A percentile compares a stretch with the other conserved stretches of the same genome.
Conservation (phyloP, 345 rosid species). For the Geranium brycei region DNA sequence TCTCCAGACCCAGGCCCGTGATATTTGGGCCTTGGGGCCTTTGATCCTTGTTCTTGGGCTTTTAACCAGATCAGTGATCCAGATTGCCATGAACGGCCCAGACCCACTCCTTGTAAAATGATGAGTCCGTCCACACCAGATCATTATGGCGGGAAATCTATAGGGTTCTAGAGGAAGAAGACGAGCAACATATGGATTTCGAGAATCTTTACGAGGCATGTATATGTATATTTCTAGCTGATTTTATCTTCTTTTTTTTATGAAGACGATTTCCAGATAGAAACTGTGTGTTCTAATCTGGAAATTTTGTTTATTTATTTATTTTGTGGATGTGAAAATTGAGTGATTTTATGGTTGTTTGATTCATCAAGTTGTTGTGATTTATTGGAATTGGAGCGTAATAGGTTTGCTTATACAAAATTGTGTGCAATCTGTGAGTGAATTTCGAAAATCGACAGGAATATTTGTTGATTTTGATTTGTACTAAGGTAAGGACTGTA, state of each 20-base stretch:
- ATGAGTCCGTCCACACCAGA: too few relatives aligned
- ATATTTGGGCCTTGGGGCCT: too few relatives aligned
- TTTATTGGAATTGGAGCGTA: too few relatives aligned
- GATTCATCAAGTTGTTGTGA: too few relatives aligned
- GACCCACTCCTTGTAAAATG: too few relatives aligned
- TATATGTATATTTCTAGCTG: slow-evolving; percentile 8
- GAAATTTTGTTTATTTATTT: background rate
- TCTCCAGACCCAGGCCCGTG: too few relatives aligned
- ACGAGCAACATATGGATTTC: slow-evolving; percentile 14
- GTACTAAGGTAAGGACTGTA: background rate
- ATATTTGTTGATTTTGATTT: background rate
- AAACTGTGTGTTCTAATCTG: background rate
- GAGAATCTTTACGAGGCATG: slow-evolving; percentile 54
- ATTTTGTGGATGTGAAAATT: background rate
- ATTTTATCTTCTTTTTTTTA: too few relatives aligned
- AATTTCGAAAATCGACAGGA: background rate
- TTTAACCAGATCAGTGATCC: too few relatives aligned
- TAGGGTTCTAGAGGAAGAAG: slow-evolving; percentile 24
- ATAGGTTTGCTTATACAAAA: background rate
- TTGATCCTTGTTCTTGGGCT: too few relatives aligned
- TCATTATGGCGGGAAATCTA: slow-evolving; percentile 16
- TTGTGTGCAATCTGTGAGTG: background rate
- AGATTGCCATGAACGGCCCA: too few relatives aligned
- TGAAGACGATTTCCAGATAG: too few relatives aligned
- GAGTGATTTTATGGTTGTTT: background rate